Conservation (phyloP, 768 basidiomycete species). For the Clavulina sp. region DNA sequence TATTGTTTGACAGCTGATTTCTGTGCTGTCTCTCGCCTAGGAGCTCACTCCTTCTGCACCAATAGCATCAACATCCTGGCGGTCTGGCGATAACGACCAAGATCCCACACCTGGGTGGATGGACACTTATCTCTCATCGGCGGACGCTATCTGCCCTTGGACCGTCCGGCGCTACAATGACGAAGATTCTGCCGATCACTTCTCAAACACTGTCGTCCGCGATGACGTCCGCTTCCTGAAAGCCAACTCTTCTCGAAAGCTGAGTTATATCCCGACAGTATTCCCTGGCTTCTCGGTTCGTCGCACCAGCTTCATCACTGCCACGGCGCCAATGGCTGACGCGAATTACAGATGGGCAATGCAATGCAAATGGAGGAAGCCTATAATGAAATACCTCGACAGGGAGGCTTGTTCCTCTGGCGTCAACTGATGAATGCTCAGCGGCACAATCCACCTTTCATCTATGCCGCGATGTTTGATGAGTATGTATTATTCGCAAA, state of each 20-base stretch:
- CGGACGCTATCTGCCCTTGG: slow-evolving; percentile 73
- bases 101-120: slow-evolving; percentile 49
- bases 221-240: slow-evolving; percentile 45
- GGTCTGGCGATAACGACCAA: slow-evolving; percentile 49
- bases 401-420: slow-evolving; percentile 67
- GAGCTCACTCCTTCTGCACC: background rate
- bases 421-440: slow-evolving; percentile 55
- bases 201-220: slow-evolving; percentile 43
- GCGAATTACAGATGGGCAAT: slow-evolving; percentile 42
- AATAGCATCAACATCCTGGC: slow-evolving; percentile 37
- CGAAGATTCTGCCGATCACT: slow-evolving; percentile 43
- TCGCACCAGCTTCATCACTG: slow-evolving; percentile 8
- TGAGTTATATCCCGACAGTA: slow-evolving; percentile 74
- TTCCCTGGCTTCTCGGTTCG: slow-evolving; percentile 68
- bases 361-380: slow-evolving; percentile 51
- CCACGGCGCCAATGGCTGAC: background rate
- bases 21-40: background rate
- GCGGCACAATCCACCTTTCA: slow-evolving; percentile 38
- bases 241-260: slow-evolving; percentile 33
- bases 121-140: slow-evolving; percentile 45
- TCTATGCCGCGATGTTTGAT: slow-evolving; percentile 84
- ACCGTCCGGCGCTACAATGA: slow-evolving; percentile 53
- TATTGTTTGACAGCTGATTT: background rate
- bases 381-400: slow-evolving; percentile 52
- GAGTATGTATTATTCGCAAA: slow-evolving; percentile 20